A percentile compares a stretch with the other conserved stretches of the same genome.
phyloP scores from a whole-genome alignment of 352 stramenopile species.

The Aphanomyces invadans region DNA sequence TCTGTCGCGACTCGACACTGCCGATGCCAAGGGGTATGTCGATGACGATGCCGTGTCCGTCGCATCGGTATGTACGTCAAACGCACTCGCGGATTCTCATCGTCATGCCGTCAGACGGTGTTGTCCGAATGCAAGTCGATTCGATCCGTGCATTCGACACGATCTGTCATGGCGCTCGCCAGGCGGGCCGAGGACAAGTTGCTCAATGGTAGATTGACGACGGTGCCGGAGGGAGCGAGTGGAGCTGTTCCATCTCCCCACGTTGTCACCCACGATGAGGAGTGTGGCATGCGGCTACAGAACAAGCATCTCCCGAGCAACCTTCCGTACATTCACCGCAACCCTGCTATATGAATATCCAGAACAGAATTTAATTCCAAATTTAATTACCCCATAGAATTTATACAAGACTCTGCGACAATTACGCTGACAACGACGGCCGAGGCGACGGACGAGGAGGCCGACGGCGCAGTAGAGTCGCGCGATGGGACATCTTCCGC shows the following conservation, averaged over 20 bases:
- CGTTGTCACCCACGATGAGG: constrained; percentile 85
- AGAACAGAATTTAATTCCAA: background rate
- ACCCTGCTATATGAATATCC: constrained; percentile 76
- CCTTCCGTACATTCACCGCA: constrained; percentile 91
- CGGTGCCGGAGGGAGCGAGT: constrained; percentile 27
- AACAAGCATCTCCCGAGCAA: constrained; percentile 88
- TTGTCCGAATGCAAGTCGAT: constrained; percentile 84
- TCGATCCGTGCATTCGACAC: constrained; percentile 73
- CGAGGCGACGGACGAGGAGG: background rate
- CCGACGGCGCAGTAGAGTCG: background rate
- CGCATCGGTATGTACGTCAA: constrained; percentile 35
- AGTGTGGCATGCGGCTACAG: constrained; percentile 75
- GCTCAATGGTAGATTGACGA: constrained; percentile 10
- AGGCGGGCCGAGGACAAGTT: constrained; percentile 69
- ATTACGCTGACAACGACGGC: background rate
- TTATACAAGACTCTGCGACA: background rate
- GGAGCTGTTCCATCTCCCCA: constrained; percentile 46
- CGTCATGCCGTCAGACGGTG: constrained; percentile 34
- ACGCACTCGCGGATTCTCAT: background rate
- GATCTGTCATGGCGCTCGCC: constrained; percentile 65
- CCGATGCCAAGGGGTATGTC: constrained; percentile 24
- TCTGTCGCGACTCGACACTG: constrained; percentile 36
- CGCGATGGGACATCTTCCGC: background rate
- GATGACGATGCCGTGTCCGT: constrained; percentile 57
- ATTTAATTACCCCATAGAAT: background rate